Percentiles rank a stretch among this genome's conserved stretches.
Conservation (phyloP, 495 filamentous ascomycete species). For the Hypoxylon trugodes region DNA sequence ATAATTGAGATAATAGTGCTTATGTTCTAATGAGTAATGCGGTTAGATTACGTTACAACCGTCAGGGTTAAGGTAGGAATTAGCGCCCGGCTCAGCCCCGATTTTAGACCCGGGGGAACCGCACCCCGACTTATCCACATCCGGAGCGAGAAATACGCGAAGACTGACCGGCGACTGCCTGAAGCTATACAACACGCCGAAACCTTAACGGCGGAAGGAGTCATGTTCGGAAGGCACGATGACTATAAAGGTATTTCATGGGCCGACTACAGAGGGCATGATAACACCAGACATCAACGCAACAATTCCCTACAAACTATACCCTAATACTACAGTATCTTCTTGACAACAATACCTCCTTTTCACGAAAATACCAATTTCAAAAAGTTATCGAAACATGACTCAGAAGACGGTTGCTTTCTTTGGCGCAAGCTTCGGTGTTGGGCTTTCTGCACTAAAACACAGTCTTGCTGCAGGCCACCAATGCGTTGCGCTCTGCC, state of each 20-base stretch:
- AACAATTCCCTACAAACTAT: neutral
- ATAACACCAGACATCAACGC: neutral
- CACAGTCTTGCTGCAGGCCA: conserved; percentile 61
- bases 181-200: neutral
- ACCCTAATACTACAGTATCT: neutral
- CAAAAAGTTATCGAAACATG: neutral
- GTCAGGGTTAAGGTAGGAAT: neutral
- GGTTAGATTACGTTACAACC: too few species aligned
- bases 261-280: neutral
- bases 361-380: neutral
- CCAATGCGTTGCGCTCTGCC: conserved; percentile 62
- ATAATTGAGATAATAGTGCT: too few species aligned
- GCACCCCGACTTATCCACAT: conserved; percentile 11
- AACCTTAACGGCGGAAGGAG: neutral
- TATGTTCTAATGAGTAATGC: too few species aligned
- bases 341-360: neutral
- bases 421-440: conserved; percentile 66
- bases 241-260: neutral
- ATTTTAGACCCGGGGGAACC: conserved; percentile 10
- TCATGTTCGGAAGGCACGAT: neutral
- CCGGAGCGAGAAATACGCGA: conserved; percentile 21
- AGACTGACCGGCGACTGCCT: neutral
- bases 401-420: conserved; percentile 57
- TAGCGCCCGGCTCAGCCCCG: conserved; percentile 3
- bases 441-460: conserved; percentile 55